Evolutionary conservation across 208 protist species (phyloP).

Genomic region (Trypanosoma cruzi): DNA sequence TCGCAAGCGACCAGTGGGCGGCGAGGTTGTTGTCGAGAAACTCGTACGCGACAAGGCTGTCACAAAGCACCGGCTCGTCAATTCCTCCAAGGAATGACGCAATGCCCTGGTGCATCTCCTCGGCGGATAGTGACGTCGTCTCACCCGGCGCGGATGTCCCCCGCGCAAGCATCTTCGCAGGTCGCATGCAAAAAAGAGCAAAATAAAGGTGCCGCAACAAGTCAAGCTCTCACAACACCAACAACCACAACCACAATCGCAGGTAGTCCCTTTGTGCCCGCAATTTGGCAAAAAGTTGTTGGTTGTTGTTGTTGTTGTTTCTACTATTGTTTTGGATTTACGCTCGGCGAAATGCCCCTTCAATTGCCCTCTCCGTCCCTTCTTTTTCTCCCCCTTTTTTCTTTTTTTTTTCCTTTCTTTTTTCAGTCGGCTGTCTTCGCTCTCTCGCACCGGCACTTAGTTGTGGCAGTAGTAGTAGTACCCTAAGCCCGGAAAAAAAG

Average conservation of each 20-base stretch:
- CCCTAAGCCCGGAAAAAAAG: neutral
- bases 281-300: neutral
- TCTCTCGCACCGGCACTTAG: neutral
- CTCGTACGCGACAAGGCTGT: conserved; percentile 59
- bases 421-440: neutral
- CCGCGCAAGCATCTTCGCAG: neutral
- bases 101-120: conserved; percentile 3
- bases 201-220: neutral
- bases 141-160: neutral
- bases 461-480: conserved; percentile 5
- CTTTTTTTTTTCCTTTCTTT: neutral
- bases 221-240: neutral
- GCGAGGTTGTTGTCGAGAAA: conserved; percentile 35
- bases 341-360: neutral
- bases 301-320: neutral
- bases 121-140: neutral
- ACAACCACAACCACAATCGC: neutral
- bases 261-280: neutral
- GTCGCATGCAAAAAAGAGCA: neutral
- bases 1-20: conserved; percentile 51
- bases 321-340: neutral
- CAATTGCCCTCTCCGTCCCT: neutral
- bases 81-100: conserved; percentile 18
- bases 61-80: conserved; percentile 27
- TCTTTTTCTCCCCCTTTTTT: neutral